Conservation (phyloP, 176 grass and related monocot species). For the Oryza brachyantha region DNA sequence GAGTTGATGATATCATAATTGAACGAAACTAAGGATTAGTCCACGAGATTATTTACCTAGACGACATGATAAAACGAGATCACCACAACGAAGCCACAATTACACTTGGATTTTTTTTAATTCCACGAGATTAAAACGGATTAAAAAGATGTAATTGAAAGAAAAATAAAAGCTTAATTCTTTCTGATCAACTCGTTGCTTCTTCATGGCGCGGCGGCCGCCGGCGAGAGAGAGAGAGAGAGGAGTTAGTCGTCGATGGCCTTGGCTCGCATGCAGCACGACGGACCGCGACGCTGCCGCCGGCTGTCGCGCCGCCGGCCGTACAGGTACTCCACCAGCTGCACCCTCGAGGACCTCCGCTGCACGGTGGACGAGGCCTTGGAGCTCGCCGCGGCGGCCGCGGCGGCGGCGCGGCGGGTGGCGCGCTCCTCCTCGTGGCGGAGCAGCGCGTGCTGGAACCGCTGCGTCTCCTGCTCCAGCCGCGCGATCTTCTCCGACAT, state of each 20-base stretch:
- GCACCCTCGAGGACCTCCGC: conserved; percentile 53
- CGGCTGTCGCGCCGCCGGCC: conserved; percentile 53
- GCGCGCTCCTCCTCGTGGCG: conserved; percentile 67
- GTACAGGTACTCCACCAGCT: conserved; percentile 85
- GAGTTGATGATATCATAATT: background rate
- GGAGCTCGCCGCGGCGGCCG: too few species aligned
- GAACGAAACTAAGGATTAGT: conserved; percentile 38
- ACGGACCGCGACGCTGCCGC: conserved; percentile 57
- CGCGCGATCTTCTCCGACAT: conserved; percentile 80
- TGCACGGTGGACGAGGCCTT: conserved; percentile 20
- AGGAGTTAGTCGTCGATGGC: conserved; percentile 48
- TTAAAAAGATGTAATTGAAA: too few species aligned
- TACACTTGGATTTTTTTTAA: conserved; percentile 15
- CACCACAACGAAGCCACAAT: conserved; percentile 13
- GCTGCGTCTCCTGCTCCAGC: conserved; percentile 73
- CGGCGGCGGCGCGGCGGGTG: conserved; percentile 24
- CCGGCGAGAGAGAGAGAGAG: too few species aligned
- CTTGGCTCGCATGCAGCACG: conserved; percentile 77
- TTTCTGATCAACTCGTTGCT: background rate
- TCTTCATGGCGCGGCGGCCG: background rate
- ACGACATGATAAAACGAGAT: background rate
- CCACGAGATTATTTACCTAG: conserved; percentile 55
- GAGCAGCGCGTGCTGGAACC: conserved; percentile 58
- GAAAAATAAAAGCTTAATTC: background rate
- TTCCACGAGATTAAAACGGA: background rate